Evolutionary conservation across 202 grass and related monocot species (phyloP).

Genomic region (Zizania palustris): DNA sequence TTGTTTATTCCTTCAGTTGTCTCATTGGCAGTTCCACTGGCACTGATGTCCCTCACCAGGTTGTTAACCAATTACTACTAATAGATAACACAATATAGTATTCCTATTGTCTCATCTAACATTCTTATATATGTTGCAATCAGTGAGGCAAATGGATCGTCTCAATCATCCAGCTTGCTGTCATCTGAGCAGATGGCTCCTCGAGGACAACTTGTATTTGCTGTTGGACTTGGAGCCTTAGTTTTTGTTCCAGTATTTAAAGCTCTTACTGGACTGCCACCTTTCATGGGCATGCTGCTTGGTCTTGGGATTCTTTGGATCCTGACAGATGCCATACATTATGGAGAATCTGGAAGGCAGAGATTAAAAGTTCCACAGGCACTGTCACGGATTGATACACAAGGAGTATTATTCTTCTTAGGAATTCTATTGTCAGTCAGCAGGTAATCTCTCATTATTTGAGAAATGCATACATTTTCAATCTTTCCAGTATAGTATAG

Average conservation of each 20-base stretch:
- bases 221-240: slow-evolving; percentile 79
- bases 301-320: slow-evolving; percentile 93
- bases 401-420: slow-evolving; percentile 94
- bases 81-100: slow-evolving; percentile 29
- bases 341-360: slow-evolving; percentile 78
- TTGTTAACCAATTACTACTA: slow-evolving; percentile 50
- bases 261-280: slow-evolving; percentile 79
- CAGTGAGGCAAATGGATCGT: slow-evolving; percentile 80
- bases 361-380: slow-evolving; percentile 94
- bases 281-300: slow-evolving; percentile 90
- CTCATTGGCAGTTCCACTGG: slow-evolving; percentile 73
- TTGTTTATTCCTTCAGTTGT: slow-evolving; percentile 85
- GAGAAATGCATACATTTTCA: background rate
- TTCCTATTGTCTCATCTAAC: slow-evolving; percentile 22
- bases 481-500: background rate
- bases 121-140: slow-evolving; percentile 33
- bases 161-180: slow-evolving; percentile 59
- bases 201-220: slow-evolving; percentile 84
- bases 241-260: slow-evolving; percentile 89
- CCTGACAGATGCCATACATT: slow-evolving; percentile 93
- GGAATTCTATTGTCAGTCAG: slow-evolving; percentile 85
- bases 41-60: slow-evolving; percentile 91
- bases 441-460: slow-evolving; percentile 52
- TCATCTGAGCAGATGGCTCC: slow-evolving; percentile 95
- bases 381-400: slow-evolving; percentile 85